A percentile compares a stretch with the other conserved stretches of the same genome.
phyloP scores from a whole-genome alignment of 805 yeast species.

The Cyberlindnera euphorbiiphila region DNA sequence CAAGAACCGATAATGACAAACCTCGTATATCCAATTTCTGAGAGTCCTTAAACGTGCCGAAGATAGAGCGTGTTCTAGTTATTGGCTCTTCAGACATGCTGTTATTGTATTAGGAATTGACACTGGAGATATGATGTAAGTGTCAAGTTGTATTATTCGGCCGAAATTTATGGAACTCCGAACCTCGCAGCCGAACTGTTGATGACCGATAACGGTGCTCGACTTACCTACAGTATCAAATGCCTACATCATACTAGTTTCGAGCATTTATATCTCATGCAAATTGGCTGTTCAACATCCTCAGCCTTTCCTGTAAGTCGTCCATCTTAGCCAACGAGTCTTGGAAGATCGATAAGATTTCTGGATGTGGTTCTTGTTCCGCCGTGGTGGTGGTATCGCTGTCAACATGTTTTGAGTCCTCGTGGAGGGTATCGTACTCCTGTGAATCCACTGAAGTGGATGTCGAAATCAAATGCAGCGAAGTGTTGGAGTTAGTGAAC shows the following conservation, averaged over 20 bases:
- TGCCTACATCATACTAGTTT: too few relatives aligned
- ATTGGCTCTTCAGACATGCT: background rate
- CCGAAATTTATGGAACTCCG: too few relatives aligned
- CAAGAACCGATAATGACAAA: constrained; percentile 1
- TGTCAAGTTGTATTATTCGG: too few relatives aligned
- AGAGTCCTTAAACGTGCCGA: constrained; percentile 10
- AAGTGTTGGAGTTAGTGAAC: constrained; percentile 22
- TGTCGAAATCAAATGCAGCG: constrained; percentile 14
- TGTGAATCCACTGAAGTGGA: constrained; percentile 18
- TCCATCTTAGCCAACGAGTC: constrained; percentile 52
- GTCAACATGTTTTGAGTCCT: constrained; percentile 2
- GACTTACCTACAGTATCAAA: too few relatives aligned
- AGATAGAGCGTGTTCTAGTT: constrained; percentile 10
- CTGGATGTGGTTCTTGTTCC: constrained; percentile 34
- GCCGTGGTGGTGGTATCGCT: background rate
- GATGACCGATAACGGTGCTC: too few relatives aligned
- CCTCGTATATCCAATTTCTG: constrained; percentile 17
- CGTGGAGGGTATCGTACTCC: too few relatives aligned
- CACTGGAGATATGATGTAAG: too few relatives aligned
- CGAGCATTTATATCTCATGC: constrained; percentile 5
- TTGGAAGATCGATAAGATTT: constrained; percentile 50
- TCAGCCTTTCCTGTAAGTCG: constrained; percentile 29
- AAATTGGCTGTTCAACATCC: constrained; percentile 14
- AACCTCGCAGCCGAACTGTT: too few relatives aligned
- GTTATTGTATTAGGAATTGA: too few relatives aligned